Percentiles rank a stretch among this genome's conserved stretches.
phyloP scores from a whole-genome alignment of 108 stramenopile species.

The Conticribra weissflogii region DNA sequence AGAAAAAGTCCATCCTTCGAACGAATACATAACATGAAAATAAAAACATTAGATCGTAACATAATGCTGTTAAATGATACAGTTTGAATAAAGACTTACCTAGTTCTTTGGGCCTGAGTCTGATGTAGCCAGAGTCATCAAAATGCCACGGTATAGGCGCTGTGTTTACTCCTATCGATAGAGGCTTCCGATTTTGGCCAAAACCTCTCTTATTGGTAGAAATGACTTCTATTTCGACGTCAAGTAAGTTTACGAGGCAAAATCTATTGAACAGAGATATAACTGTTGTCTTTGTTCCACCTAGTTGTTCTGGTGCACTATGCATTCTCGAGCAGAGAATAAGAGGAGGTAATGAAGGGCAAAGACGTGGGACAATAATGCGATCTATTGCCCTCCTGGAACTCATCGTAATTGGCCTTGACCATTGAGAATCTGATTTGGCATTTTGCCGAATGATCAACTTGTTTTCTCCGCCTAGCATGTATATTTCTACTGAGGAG shows the following conservation, averaged over 20 bases:
- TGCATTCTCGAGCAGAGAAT: constrained; percentile 52
- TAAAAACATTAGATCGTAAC: neutral
- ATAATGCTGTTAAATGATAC: neutral
- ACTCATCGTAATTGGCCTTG: constrained; percentile 50
- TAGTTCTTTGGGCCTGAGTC: constrained; percentile 66
- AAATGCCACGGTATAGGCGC: constrained; percentile 62
- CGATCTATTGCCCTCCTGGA: constrained; percentile 27
- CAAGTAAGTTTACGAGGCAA: constrained; percentile 54
- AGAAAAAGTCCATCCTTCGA: constrained; percentile 59
- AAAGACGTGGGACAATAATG: constrained; percentile 44
- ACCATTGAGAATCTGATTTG: constrained; percentile 52
- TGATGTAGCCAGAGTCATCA: constrained; percentile 59
- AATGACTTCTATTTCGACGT: constrained; percentile 66
- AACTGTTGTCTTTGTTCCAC: constrained; percentile 56
- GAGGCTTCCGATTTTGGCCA: constrained; percentile 9
- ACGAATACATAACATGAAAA: neutral
- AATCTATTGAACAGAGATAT: constrained; percentile 66
- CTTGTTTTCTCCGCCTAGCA: constrained; percentile 55
- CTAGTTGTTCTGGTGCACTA: constrained; percentile 53
- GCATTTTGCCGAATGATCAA: constrained; percentile 45
- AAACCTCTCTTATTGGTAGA: constrained; percentile 14
- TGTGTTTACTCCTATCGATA: constrained; percentile 36
- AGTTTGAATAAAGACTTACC: constrained; percentile 2
- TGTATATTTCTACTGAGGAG: constrained; percentile 49
- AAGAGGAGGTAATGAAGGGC: constrained; percentile 31